Conservation (phyloP, 768 basidiomycete genomes). For the Mycena sanguinolenta region DNA sequence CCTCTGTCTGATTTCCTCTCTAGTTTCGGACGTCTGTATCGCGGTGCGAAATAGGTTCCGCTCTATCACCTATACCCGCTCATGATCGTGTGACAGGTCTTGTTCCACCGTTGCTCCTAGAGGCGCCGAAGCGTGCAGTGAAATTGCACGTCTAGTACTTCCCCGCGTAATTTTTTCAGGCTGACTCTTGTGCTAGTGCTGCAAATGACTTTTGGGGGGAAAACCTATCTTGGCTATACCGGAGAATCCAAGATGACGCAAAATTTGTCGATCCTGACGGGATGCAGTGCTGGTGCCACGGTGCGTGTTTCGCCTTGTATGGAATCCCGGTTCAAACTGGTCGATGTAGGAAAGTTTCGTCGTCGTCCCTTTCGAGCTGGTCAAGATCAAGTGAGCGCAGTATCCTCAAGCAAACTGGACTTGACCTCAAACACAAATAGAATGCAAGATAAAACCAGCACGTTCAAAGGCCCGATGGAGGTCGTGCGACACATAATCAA, state of each 20-base stretch:
- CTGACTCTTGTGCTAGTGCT: constrained; percentile 58
- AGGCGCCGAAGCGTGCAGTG: constrained; percentile 98
- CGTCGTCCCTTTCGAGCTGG: constrained; percentile 96
- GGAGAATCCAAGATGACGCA: constrained; percentile 92
- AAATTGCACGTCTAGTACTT: constrained; percentile 76
- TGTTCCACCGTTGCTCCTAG: constrained; percentile 93
- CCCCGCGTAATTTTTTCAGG: background rate
- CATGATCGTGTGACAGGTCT: constrained; percentile 66
- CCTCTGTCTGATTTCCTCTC: background rate
- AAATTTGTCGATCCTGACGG: constrained; percentile 88
- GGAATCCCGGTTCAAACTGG: background rate
- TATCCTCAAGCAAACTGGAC: background rate
- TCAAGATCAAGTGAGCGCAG: constrained; percentile 80
- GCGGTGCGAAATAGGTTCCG: constrained; percentile 64
- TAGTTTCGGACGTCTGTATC: constrained; percentile 87
- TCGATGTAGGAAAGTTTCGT: constrained; percentile 83
- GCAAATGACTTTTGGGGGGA: constrained; percentile 98
- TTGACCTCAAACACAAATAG: constrained; percentile 49
- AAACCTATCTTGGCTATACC: constrained; percentile 70
- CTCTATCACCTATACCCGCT: background rate
- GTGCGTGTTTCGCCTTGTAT: constrained; percentile 44
- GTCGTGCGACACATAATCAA: constrained; percentile 85
- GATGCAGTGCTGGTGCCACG: constrained; percentile 94
- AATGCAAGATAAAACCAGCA: constrained; percentile 93
- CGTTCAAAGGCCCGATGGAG: constrained; percentile 92